Conservation (phyloP, 345 rosid species). For the Leavenworthia alabamica region DNA sequence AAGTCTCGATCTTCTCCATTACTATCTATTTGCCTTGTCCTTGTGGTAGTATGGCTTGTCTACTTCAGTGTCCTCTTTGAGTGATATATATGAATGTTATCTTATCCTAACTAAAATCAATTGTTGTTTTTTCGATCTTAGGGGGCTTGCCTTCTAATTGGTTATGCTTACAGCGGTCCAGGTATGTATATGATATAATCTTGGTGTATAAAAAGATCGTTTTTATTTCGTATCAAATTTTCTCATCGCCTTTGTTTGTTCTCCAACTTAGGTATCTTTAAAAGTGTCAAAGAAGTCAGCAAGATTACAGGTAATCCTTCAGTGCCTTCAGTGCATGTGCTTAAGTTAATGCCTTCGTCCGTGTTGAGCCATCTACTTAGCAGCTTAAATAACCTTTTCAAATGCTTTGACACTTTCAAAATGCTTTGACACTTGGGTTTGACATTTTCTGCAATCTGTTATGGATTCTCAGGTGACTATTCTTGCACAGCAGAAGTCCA, state of each 20-base stretch:
- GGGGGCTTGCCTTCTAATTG: constrained; percentile 80
- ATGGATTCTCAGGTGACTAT: constrained; percentile 47
- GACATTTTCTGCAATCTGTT: neutral
- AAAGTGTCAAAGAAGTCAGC: constrained; percentile 42
- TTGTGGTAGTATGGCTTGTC: constrained; percentile 54
- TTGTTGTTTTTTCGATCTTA: constrained; percentile 18
- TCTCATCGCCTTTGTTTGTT: neutral
- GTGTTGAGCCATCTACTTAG: neutral
- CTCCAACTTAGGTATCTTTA: constrained; percentile 47
- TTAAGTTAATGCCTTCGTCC: neutral
- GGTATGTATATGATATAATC: constrained; percentile 34
- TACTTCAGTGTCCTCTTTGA: neutral
- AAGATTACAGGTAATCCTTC: constrained; percentile 49
- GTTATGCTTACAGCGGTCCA: constrained; percentile 62
- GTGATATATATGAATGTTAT: neutral
- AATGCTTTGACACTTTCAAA: too few species aligned
- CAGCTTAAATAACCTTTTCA: neutral
- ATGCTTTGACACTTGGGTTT: neutral
- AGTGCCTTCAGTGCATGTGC: neutral
- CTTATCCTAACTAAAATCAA: neutral
- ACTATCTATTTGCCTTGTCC: constrained; percentile 56
- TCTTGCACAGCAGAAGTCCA: constrained; percentile 82
- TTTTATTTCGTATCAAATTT: neutral
- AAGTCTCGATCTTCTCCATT: constrained; percentile 79
- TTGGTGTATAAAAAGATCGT: neutral